Base-by-base conservation (phyloP, 805 yeast species). In the Trichomonascus vanleenenianus region DNA sequence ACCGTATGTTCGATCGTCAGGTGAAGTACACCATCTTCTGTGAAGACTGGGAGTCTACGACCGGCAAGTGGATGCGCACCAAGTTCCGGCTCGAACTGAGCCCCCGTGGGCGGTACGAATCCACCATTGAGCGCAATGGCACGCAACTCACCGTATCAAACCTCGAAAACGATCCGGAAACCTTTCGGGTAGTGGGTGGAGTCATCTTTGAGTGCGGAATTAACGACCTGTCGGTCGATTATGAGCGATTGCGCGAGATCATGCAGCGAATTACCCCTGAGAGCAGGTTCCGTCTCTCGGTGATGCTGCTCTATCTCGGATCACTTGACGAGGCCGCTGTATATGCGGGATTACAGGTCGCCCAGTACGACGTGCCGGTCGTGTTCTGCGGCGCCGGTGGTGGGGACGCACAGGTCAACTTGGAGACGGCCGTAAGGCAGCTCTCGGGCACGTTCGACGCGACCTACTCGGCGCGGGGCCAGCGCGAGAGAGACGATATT, bases 181-280 rank as follows among this genome's bases (percentile, higher is more conserved):
- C 65, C 42, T 74, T 75, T 52, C 56, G 62, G 22, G 59, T 62
- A 18, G 58, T 73, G 3, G 65, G 72, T 1, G 68, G 75, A 43
- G 44, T 80, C 3, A 50, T 80, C 2, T 66, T 78, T 53, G 80
- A 77, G 51, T 68, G 79, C 50, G 84, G 84, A 2, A 54, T 72
- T 19, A 53, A 64, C 2, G 54, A 59, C 16, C 44, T 52, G 7
- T 55, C 48, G 3, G 53, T 51, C n/a, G 79, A 74, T 48, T 54
- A 4, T 12, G 38, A 42, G 30, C 39, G 63, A 19, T 48, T 75
- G 30, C 52, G 49, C 12, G 68, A 69, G 47, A 57, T 73, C 3
- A 45, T 67, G 4, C 56, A 64, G 15, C 56, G 69, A 16, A 53
- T 68, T n/a, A 22, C 27, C 27, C 27, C 27, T 22, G 27, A 22